phyloP scores from a whole-genome alignment of 805 yeast species.

The Jamesozyma spencerorum region DNA sequence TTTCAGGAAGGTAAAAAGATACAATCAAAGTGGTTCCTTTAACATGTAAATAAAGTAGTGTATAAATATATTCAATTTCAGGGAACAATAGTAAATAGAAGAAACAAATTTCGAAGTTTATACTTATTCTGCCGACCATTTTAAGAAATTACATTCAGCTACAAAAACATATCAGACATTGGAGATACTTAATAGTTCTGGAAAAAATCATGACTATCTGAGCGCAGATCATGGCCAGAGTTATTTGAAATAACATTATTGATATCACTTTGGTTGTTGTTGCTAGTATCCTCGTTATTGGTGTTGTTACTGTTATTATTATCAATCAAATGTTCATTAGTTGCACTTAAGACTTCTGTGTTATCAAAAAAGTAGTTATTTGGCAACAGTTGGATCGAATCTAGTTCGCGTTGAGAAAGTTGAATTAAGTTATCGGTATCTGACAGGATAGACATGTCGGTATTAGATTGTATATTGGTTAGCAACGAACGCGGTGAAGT shows the following conservation, averaged over 20 bases:
- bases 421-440: not conserved
- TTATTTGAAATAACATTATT: not conserved
- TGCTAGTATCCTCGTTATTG: not conserved
- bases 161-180: too few relatives aligned
- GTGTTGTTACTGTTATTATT: not conserved
- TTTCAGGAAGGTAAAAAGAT: too few relatives aligned
- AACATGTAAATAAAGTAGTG: too few relatives aligned
- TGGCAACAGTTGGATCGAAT: constrained; percentile 2
- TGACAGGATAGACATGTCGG: too few relatives aligned
- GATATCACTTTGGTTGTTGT: not conserved
- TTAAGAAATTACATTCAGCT: too few relatives aligned
- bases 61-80: not conserved
- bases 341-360: not conserved
- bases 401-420: not conserved
- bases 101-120: too few relatives aligned
- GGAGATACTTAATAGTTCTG: not conserved
- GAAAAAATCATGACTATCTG: constrained; percentile 20
- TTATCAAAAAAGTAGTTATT: constrained; percentile 5
- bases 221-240: not conserved
- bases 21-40: too few relatives aligned
- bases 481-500: not conserved
- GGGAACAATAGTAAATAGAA: too few relatives aligned
- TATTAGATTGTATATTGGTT: not conserved
- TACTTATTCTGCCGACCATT: too few relatives aligned
- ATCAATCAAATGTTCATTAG: not conserved